phyloP scores from a whole-genome alignment of 768 basidiomycete species.

The Tylopilus rubrobrunneus region DNA sequence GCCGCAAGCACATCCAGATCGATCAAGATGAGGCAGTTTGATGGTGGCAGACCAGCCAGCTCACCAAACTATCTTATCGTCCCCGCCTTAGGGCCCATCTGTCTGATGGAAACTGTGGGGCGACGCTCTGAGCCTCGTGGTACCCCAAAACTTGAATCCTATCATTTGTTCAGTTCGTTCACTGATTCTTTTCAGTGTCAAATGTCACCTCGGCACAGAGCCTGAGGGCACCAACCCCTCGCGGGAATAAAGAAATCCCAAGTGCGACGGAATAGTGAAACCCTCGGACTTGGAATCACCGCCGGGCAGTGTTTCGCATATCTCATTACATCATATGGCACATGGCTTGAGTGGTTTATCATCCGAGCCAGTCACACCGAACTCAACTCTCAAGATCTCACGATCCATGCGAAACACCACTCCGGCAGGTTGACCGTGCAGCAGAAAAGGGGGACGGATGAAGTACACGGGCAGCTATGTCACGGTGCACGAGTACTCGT shows the following conservation, averaged over 20 bases:
- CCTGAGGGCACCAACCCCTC: not conserved
- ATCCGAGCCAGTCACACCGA: too few relatives aligned
- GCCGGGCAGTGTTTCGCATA: not conserved
- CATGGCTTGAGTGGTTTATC: too few relatives aligned
- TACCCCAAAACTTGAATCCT: not conserved
- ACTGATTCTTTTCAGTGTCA: not conserved
- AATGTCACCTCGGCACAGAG: not conserved
- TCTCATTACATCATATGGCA: not conserved
- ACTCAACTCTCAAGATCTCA: too few relatives aligned
- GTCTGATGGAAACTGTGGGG: not conserved
- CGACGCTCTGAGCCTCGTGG: not conserved
- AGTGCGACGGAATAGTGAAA: not conserved
- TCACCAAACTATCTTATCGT: not conserved
- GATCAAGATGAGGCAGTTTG: not conserved
- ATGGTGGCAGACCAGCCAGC: not conserved
- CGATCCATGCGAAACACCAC: not conserved
- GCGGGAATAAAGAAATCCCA: not conserved
- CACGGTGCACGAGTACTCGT: not conserved
- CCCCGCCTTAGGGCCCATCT: not conserved
- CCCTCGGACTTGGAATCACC: not conserved
- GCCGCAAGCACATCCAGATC: not conserved
- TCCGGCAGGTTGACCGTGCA: not conserved
- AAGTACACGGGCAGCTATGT: not conserved
- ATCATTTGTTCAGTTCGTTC: not conserved
- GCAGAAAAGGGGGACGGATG: conserved; percentile 6